These are phyloP conservation scores for Rhododendron henanense DNA, from an alignment of 148 eudicot species.

Conservation along the genomic window DNA sequence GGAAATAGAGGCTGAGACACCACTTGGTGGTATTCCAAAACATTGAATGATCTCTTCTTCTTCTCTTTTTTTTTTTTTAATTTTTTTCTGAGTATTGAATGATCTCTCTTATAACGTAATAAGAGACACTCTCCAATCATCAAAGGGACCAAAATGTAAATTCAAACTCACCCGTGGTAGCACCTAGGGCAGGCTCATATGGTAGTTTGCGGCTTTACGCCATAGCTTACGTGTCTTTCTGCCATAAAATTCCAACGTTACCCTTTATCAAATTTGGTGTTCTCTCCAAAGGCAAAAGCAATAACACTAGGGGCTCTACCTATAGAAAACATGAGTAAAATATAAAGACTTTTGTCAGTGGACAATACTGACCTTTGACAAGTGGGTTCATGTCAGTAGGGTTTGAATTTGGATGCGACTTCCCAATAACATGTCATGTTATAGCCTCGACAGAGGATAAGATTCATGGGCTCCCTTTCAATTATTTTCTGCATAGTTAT, in stretches of 20 bases:
- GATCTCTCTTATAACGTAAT: background rate
- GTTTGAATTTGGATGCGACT: background rate
- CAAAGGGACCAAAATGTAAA: background rate
- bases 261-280: background rate
- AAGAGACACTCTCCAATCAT: background rate
- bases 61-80: no score
- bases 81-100: background rate
- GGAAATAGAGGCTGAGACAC: no score
- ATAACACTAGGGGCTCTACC: background rate
- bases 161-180: background rate
- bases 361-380: background rate
- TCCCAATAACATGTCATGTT: background rate
- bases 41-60: no score
- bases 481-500: background rate
- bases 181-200: conserved; percentile 1
- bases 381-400: background rate
- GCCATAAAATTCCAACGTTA: background rate
- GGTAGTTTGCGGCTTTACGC: background rate
- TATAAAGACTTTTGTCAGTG: background rate
- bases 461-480: background rate
- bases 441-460: background rate
- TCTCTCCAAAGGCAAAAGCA: background rate
- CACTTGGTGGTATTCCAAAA: no score
- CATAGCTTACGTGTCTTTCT: background rate
- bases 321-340: background rate